Evolutionary conservation across 257 asterid species (phyloP), one percentile per base, ranked within the genome.

Genomic region (Jasminum sambac): DNA sequence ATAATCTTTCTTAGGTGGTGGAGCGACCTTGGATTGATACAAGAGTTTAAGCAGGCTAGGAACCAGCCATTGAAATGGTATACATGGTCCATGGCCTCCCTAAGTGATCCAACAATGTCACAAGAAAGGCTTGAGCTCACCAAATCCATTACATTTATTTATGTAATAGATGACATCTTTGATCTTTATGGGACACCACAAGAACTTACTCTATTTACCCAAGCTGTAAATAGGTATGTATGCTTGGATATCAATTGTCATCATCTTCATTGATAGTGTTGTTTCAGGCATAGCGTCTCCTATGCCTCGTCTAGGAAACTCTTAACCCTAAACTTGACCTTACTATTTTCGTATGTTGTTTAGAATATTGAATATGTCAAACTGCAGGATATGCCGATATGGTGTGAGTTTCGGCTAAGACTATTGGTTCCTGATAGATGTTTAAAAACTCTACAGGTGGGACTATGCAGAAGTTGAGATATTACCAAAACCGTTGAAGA

Each of bases 401-500:
- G 36, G 36, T 30, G 36, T 30, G 36, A 30, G 36, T 30, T 30
- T 30, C 36, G 4, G 1, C 36, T 30, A 30, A 30, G 36, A 30
- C 2, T 40, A 40, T 40, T 40, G 1, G 9, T 40, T 40, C 2
- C 6, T 40, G 9, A 6, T 11, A 40, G 11, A 40, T 40, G 6
- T 11, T 40, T 40, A 11, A 40, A 7, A 40, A 40, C 44, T 40
- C 12, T 6, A 2, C 50, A 43, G 50, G 14, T 43, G 50, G 50
- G 50, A 86, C 8, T 71, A 77, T 34, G 43, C 16, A 12, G 75
- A 67, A 12, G 30, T 78, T 2, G 71, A 74, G 0, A 43, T 71
- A 5, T 71, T 87, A 59, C 87, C 88, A 4, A 77, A 82, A 30
- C 79, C 82, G 73, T 84, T 84, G 92, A 84, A 76, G 76, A 71